Base-by-base conservation (phyloP, 75 land plant species). In the Cupressus sempervirens region DNA sequence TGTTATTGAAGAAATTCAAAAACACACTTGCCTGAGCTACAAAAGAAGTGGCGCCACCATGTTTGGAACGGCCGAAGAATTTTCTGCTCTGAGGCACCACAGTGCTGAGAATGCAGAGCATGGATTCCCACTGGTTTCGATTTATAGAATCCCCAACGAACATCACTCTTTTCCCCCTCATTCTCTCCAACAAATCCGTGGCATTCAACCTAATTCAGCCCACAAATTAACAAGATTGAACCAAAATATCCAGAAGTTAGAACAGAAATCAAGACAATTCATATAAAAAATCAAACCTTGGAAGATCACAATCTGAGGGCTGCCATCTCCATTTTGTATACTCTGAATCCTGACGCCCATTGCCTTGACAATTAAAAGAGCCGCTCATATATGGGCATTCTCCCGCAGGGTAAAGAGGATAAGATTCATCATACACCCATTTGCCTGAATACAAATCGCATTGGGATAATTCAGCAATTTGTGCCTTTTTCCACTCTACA, bases 261-360 rank as follows among this genome's bases (percentile, higher is more conserved):
- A 6, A 6, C 29, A 6, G 29, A 65, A 26, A 23, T 23, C 26
- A 65, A 26, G 29, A 65, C 29, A 65, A 13, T 50, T 50, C 53
- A 50, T 50, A 50, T 50, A 2, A 50, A 13, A 50, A 12, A 50
- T 20, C 62, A 18, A 56, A 92, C 93, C 93, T 91, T 26, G 92
- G 92, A 79, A 91, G 79, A 34, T 90, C 52, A 38, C 92, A 91
- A n/a, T 62, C 85, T 50, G 83, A 32, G 1, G 93, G 93, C 54
- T 89, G 86, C 93, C 93, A 92, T 84, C 90, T 90, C 86, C 90
- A 92, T 34, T 89, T 88, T 80, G 87, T 77, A 83, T 86, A 91
- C 14, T 62, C 82, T 1, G 13, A 9, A 46, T 92, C 93, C 0
- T 85, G 90, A 30, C 93, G 88, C 5, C 93, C 93, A 84, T 92